phyloP scores from a whole-genome alignment of 345 rosid genomes.

The Litchi chinensis region DNA sequence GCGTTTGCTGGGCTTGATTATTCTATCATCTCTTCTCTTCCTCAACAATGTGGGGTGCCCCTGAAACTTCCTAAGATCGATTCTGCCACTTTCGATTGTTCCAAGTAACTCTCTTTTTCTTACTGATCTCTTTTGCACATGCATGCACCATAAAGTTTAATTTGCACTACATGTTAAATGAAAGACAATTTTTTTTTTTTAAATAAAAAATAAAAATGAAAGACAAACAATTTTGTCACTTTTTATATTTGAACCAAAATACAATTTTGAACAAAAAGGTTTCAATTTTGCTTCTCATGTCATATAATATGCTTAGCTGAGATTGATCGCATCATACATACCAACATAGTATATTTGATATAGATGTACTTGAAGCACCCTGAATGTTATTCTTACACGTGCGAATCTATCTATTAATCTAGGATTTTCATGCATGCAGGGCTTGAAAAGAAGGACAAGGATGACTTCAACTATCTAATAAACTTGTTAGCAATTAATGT shows the following conservation, averaged over 20 bases:
- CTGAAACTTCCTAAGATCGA: not conserved
- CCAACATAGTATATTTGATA: too few species aligned
- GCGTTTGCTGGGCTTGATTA: not conserved
- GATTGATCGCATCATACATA: too few species aligned
- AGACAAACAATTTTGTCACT: too few species aligned
- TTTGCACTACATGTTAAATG: too few species aligned
- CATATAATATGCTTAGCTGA: too few species aligned
- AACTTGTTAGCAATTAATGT: not conserved
- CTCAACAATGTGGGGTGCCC: not conserved
- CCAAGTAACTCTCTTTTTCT: not conserved
- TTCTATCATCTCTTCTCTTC: not conserved
- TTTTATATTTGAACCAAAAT: too few species aligned
- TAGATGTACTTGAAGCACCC: not conserved
- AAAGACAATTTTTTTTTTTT: too few species aligned
- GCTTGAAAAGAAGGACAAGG: not conserved
- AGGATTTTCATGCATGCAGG: not conserved
- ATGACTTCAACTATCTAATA: not conserved
- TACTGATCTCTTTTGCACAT: not conserved
- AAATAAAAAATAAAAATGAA: too few species aligned
- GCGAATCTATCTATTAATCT: not conserved
- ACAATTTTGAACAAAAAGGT: too few species aligned
- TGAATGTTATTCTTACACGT: too few species aligned
- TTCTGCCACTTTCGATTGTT: slow-evolving; percentile 5
- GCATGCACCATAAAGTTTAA: too few species aligned
- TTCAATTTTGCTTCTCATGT: too few species aligned